phyloP scores from a whole-genome alignment of 1,139 yeast genomes.

The Blastobotrys persicus region DNA sequence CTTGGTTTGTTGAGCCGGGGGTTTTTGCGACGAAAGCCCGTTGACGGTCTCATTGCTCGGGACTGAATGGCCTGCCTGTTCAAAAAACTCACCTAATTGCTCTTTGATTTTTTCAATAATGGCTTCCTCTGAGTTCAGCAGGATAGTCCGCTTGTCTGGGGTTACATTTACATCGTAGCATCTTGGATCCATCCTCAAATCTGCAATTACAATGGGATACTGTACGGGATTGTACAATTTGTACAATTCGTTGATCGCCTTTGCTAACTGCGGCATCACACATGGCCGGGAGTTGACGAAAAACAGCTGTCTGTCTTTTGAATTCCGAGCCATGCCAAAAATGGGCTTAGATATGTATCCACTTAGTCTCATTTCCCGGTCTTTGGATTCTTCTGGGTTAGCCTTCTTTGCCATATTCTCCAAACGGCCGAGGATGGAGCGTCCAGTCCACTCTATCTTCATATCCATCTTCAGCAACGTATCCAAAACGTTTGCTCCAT shows the following conservation, averaged over 20 bases:
- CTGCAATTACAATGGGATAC: conserved; percentile 65
- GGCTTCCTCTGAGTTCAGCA: conserved; percentile 62
- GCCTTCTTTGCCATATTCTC: conserved; percentile 1
- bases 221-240: conserved; percentile 69
- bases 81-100: conserved; percentile 27
- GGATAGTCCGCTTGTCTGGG: conserved; percentile 78
- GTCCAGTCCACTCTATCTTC: conserved; percentile 19
- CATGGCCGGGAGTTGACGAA: conserved; percentile 79
- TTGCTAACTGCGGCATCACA: conserved; percentile 51
- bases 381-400: conserved; percentile 11
- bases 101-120: conserved; percentile 50
- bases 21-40: neutral
- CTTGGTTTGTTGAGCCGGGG: neutral
- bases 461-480: conserved; percentile 52
- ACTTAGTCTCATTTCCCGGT: conserved; percentile 14
- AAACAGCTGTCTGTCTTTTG: conserved; percentile 70
- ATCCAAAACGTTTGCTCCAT: conserved; percentile 62
- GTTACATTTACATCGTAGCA: conserved; percentile 80
- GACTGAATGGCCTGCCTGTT: conserved; percentile 30
- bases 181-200: conserved; percentile 53
- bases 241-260: conserved; percentile 70
- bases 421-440: conserved; percentile 15
- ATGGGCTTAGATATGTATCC: conserved; percentile 77
- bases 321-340: conserved; percentile 69
- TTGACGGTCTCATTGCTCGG: conserved; percentile 25